A percentile compares a stretch with the other conserved stretches of the same genome.
These are phyloP conservation scores for Ascochyta koolunga DNA, from an alignment of 2,329 filamentous ascomycete species.

Conservation along the genomic window DNA sequence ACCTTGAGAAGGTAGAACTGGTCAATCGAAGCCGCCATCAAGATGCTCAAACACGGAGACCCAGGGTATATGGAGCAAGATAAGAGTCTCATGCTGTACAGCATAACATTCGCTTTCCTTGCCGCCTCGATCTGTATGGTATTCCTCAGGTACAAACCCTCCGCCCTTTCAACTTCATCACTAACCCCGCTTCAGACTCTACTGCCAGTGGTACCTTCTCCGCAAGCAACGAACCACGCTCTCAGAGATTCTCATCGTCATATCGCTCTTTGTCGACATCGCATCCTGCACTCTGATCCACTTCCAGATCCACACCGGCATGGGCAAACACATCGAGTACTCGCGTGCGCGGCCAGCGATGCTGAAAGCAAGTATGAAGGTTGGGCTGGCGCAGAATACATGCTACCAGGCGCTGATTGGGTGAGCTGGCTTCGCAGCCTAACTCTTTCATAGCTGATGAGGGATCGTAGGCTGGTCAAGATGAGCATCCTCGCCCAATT, in stretches of 20 bases:
- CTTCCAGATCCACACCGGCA: not conserved
- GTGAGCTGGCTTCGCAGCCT: not conserved
- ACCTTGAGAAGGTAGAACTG: too few relatives aligned
- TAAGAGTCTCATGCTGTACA: not conserved
- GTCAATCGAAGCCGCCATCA: not conserved
- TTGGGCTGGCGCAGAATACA: not conserved
- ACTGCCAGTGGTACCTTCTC: not conserved
- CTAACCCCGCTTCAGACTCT: not conserved
- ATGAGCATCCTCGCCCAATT: constrained; percentile 1
- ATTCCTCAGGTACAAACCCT: not conserved
- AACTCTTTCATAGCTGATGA: too few relatives aligned
- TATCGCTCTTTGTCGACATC: not conserved
- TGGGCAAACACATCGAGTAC: constrained; percentile 3
- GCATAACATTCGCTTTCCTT: not conserved
- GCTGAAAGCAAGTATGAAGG: not conserved
- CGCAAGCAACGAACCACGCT: not conserved
- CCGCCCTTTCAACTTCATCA: too few relatives aligned
- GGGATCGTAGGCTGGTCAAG: not conserved
- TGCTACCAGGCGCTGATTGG: not conserved
- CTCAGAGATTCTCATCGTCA: not conserved
- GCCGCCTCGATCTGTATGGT: not conserved
- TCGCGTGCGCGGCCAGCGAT: not conserved
- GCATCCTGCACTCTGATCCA: not conserved
- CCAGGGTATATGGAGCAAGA: not conserved
- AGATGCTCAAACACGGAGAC: not conserved